A percentile compares a stretch with the other conserved stretches of the same genome.
Conservation (phyloP, 257 asterid species). For the Nicotiana noctiflora region DNA sequence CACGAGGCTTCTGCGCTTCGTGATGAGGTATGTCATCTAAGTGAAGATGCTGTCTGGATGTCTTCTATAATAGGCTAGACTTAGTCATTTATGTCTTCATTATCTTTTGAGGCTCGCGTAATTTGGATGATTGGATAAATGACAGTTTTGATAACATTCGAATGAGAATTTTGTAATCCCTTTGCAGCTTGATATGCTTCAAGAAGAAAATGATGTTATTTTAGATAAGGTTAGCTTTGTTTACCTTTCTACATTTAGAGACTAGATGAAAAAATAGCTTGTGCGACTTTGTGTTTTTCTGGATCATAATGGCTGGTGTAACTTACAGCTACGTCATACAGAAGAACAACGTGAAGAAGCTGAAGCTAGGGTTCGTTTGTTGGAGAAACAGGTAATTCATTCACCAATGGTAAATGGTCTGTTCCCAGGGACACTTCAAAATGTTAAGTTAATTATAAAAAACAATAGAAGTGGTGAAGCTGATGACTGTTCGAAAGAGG, state of each 20-base stretch:
- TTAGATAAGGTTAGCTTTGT: conserved; percentile 73
- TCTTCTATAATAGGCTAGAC: conserved; percentile 4
- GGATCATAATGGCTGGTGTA: conserved; percentile 29
- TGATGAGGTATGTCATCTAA: conserved; percentile 66
- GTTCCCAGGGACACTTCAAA: not conserved
- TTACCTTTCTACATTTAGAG: conserved; percentile 3
- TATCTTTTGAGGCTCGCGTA: not conserved
- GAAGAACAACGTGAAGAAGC: conserved; percentile 93
- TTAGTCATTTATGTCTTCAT: conserved; percentile 1
- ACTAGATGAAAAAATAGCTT: not conserved
- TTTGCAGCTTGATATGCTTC: conserved; percentile 96
- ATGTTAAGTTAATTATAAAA: not conserved
- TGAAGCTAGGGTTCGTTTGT: conserved; percentile 86
- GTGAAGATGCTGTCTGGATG: conserved; percentile 10
- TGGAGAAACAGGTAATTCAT: conserved; percentile 79
- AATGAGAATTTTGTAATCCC: conserved; percentile 18
- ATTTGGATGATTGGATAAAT: not conserved
- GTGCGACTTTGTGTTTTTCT: conserved; percentile 2
- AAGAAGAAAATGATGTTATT: conserved; percentile 81
- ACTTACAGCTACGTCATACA: conserved; percentile 72
- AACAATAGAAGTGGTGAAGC: not conserved
- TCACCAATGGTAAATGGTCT: not conserved
- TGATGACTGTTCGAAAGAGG: not conserved
- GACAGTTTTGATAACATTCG: conserved; percentile 1
- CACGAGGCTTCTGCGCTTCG: conserved; percentile 86